Base-by-base conservation (phyloP, 495 filamentous ascomycete genomes). In the Xylaria castorea region DNA sequence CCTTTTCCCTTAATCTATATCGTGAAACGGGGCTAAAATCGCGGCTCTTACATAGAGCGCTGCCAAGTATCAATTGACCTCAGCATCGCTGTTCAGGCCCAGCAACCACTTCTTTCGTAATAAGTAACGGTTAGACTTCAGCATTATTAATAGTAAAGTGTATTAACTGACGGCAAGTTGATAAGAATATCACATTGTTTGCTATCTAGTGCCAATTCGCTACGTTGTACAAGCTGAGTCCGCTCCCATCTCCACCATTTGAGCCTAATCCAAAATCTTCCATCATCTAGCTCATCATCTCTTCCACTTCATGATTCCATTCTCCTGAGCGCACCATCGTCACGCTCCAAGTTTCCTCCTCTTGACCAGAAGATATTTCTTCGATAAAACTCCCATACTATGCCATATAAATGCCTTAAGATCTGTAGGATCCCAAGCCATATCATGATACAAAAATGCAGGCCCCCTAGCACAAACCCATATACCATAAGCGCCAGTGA, bases 381-480 rank as follows among this genome's bases (percentile, higher is more conserved):
- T 34, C 34, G 4, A 53, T 14, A 25, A 63, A 55, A 65, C 60
- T 53, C 69, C 69, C 34, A 65, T 57, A 57, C 16, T 51, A 71
- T 71, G 69, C 69, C 42, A 55, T 27, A 38, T 16, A 62, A 51
- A 71, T 40, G 25, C 20, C 32, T 27, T 3, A 8, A 20, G 20
- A 70, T 58, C 44, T n/a, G 22, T 63, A 25, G n/a, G 58, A 62
- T 53, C 32, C 6, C 46, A 32, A 60, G 12, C 32, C 42, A 25
- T 53, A 65, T 27, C 68, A 63, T 71, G 36, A 71, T 71, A 71
- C 60, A 63, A 27, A 25, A 65, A 71, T 71, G 60, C 60, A 27
- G 32, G 20, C 36, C 32, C 60, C 34, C 34, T 27, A 18, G 4
- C 36, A 71, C 27, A 42, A 27, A 25, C 46, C 48, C 50, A 57